Evolutionary conservation across 345 rosid species (phyloP), one percentile per base, ranked within the genome.

Genomic region (Nasturtium officinale): DNA sequence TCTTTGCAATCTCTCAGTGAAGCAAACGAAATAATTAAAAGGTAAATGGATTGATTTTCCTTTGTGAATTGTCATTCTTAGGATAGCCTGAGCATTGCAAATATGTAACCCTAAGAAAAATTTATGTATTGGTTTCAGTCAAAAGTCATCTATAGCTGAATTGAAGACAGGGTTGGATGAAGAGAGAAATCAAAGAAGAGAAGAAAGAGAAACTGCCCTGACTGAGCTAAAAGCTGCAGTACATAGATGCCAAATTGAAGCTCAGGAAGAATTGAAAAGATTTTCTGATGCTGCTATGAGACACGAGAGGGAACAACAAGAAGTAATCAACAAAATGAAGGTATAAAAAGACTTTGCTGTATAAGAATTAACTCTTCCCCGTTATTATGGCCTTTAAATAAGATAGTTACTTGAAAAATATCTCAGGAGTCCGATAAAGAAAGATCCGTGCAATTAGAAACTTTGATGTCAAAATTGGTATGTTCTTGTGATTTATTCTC

Each of bases 401-500:
- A 66, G 73, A 47, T 67, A 56, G 35, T 37, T 71, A 57, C 75
- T n/a, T 63, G 73, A 35, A 5, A 72, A 61, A 79, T 65, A 53
- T 76, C 59, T 35, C 86, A 91, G 96, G 96, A 88, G 61, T 56
- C 85, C 58, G 93, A 90, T 83, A 90, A 78, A 76, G 87, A 88
- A 79, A 87, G 90, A 82, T 90, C 96, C 47, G 73, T 61, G 53
- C 92, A 87, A 67, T 84, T 91, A 61, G 97, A 91, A 50, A 77
- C 81, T 35, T 77, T 95, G 88, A 84, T 85, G 85, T 82, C 89
- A 52, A 95, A 89, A 79, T 78, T 95, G 96, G 97, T 95, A 89
- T 47, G 29, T 71, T 70, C 18, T 53, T 58, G 45, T 60, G 17
- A 67, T 28, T 45, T 47, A 25, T 63, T 72, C 55, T 46, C n/a